phyloP scores from a whole-genome alignment of 78 protist species.

The Dictyostelium discoideum region DNA sequence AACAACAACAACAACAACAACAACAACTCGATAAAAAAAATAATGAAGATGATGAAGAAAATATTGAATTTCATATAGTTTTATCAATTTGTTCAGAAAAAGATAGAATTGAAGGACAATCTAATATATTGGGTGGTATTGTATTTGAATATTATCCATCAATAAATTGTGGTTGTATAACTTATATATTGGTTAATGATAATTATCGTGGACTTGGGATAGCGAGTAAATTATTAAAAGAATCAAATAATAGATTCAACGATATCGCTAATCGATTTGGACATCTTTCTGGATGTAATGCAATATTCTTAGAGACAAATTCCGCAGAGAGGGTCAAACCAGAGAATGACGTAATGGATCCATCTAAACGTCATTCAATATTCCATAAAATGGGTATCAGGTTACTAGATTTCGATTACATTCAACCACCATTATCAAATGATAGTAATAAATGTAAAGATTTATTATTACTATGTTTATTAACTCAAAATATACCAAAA shows the following conservation, averaged over 20 bases:
- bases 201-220: conserved; percentile 71
- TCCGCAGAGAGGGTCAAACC: conserved; percentile 52
- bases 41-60: not conserved
- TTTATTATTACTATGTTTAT: conserved; percentile 39
- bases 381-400: conserved; percentile 64
- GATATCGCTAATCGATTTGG: not conserved
- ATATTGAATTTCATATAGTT: conserved; percentile 54
- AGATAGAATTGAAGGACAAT: not conserved
- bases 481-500: conserved; percentile 50
- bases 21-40: not conserved
- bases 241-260: not conserved
- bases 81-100: conserved; percentile 48
- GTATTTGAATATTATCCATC: conserved; percentile 78
- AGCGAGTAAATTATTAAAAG: conserved; percentile 23
- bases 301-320: conserved; percentile 63
- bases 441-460: conserved; percentile 63
- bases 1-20: not conserved
- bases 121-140: conserved; percentile 67
- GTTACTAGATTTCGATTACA: conserved; percentile 65
- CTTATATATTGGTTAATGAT: conserved; percentile 35
- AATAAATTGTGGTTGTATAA: conserved; percentile 53
- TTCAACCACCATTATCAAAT: conserved; percentile 70
- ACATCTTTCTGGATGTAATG: conserved; percentile 50
- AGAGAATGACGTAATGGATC: conserved; percentile 76
- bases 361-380: conserved; percentile 29